phyloP scores from a whole-genome alignment of 495 filamentous ascomycete species.

The Trichocladium uniseriatum region DNA sequence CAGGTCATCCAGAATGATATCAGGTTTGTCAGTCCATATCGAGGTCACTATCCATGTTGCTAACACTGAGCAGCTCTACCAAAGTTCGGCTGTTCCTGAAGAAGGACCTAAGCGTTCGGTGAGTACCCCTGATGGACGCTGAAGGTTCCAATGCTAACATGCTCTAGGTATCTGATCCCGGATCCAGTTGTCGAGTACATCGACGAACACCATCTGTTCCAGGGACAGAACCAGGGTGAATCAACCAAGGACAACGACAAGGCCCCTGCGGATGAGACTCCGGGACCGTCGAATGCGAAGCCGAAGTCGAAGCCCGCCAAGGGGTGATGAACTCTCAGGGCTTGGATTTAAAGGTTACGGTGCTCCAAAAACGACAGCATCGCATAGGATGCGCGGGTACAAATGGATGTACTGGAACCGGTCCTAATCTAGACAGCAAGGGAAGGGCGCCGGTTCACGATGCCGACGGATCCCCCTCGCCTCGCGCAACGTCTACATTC shows the following conservation, averaged over 20 bases:
- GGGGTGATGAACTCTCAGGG: not conserved
- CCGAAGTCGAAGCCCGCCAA: constrained; percentile 3
- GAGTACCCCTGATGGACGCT: constrained; percentile 13
- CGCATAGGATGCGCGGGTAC: not conserved
- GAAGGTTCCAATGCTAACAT: not conserved
- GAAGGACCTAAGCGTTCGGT: constrained; percentile 67
- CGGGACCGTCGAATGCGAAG: constrained; percentile 3
- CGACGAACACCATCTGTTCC: constrained; percentile 62
- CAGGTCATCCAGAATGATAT: constrained; percentile 88
- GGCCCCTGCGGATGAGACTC: constrained; percentile 9
- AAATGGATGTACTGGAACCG: not conserved
- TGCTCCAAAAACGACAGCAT: not conserved
- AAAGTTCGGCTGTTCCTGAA: constrained; percentile 79
- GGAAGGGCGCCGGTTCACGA: not conserved
- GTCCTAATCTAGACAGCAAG: not conserved
- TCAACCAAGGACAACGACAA: constrained; percentile 34
- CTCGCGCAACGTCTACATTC: not conserved
- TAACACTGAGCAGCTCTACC: constrained; percentile 46
- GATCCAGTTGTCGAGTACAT: constrained; percentile 49
- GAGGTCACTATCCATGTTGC: not conserved
- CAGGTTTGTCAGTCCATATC: constrained; percentile 20
- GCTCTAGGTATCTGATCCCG: constrained; percentile 14
- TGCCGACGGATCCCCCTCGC: not conserved
- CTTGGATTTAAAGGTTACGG: not conserved
- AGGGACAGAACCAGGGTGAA: too few species aligned